Conservation (phyloP, 352 stramenopile species). For the Phytopythium sindhum region DNA sequence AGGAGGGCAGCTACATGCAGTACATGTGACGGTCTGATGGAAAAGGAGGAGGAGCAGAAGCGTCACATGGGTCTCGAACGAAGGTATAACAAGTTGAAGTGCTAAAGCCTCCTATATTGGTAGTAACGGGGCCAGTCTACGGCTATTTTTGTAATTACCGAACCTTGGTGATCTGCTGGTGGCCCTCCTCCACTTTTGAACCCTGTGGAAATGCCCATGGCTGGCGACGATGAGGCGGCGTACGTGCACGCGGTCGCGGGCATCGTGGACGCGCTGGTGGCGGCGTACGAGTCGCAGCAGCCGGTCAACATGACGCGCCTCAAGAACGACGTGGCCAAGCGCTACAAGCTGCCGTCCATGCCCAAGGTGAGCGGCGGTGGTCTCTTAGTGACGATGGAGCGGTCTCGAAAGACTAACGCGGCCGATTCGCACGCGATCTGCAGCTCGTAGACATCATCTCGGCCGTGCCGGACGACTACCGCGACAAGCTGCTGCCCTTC, state of each 20-base stretch:
- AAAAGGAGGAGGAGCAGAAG: too few species aligned
- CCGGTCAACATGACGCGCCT: constrained; percentile 93
- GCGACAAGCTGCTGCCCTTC: constrained; percentile 88
- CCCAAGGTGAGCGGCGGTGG: constrained; percentile 49
- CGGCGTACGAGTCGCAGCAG: constrained; percentile 85
- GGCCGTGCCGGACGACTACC: constrained; percentile 91
- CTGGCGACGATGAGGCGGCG: constrained; percentile 12
- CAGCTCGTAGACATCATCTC: constrained; percentile 95
- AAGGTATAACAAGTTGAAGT: too few species aligned
- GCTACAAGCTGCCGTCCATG: constrained; percentile 90
- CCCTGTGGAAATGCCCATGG: neutral
- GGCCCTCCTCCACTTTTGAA: neutral
- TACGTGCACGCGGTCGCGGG: constrained; percentile 86
- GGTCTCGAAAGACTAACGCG: neutral
- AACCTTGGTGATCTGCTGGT: neutral
- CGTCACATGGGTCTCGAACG: too few species aligned
- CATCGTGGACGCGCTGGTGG: constrained; percentile 91
- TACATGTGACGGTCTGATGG: constrained; percentile 29
- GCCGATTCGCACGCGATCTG: too few species aligned
- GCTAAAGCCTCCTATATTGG: neutral
- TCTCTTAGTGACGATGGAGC: neutral
- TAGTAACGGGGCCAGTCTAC: too few species aligned
- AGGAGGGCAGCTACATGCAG: constrained; percentile 50
- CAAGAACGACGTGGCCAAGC: constrained; percentile 90
- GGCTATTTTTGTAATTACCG: neutral